Evolutionary conservation across 2,329 filamentous ascomycete genomes (phyloP).

Genomic region (Paraphoma chrysanthemicola): DNA sequence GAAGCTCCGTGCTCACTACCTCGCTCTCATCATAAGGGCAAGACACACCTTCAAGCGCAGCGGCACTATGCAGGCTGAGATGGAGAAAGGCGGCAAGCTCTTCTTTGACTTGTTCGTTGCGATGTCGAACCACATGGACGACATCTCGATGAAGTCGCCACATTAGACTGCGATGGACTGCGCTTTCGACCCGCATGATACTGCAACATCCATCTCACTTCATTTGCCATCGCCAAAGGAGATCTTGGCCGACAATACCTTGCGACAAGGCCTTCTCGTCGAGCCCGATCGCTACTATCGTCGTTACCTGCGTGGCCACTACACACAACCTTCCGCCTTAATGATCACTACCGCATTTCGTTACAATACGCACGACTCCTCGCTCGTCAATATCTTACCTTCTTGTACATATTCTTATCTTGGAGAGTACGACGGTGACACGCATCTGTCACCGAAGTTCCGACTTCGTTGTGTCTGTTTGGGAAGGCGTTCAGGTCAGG

Average conservation of each 20-base stretch:
- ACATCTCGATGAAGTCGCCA: constrained; percentile 38
- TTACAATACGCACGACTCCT: neutral
- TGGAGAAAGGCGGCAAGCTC: constrained; percentile 84
- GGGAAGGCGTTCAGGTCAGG: constrained; percentile 29
- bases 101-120: constrained; percentile 96
- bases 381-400: constrained; percentile 11
- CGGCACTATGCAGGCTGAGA: constrained; percentile 94
- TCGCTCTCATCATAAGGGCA: constrained; percentile 89
- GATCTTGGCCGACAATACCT: no score
- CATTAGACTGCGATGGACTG: constrained; percentile 26
- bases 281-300: neutral
- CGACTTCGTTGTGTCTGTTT: constrained; percentile 14
- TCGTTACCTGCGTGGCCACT: neutral
- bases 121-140: constrained; percentile 81
- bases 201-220: constrained; percentile 4
- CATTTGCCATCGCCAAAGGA: constrained; percentile 13
- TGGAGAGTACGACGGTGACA: constrained; percentile 28
- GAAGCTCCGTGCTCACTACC: constrained; percentile 88
- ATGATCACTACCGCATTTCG: neutral
- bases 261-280: no score
- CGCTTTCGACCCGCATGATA: constrained; percentile 27
- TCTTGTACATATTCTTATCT: constrained; percentile 43
- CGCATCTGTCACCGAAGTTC: constrained; percentile 19
- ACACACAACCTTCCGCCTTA: neutral
- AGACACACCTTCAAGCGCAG: constrained; percentile 90